Evolutionary conservation across 805 yeast species (phyloP).

Genomic region (Yarrowia alimentaria): DNA sequence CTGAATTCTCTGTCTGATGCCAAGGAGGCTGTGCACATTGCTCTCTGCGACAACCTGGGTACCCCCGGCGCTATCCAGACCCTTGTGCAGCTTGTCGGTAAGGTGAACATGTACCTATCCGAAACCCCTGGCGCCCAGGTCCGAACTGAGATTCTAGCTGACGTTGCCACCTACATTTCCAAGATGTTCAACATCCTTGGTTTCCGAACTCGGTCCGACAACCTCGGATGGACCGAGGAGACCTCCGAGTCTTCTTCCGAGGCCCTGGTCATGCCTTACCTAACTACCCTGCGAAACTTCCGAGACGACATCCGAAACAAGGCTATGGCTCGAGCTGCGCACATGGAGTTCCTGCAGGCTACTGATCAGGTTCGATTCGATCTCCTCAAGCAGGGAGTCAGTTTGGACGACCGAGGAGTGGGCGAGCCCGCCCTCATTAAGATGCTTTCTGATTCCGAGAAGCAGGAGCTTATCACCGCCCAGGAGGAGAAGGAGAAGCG

Average conservation of each 20-base stretch:
- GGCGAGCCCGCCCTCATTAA: conserved; percentile 81
- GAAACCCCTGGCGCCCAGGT: conserved; percentile 49
- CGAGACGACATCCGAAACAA: conserved; percentile 75
- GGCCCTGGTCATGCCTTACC: conserved; percentile 74
- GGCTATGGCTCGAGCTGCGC: conserved; percentile 62
- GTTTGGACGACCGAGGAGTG: conserved; percentile 82
- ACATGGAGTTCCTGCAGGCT: conserved; percentile 56
- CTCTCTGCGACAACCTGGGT: conserved; percentile 85
- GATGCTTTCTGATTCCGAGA: conserved; percentile 69
- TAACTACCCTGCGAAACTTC: conserved; percentile 71
- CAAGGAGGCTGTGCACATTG: conserved; percentile 62
- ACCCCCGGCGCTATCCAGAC: conserved; percentile 71
- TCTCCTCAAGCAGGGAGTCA: conserved; percentile 70
- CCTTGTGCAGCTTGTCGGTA: conserved; percentile 66
- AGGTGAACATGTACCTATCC: conserved; percentile 68
- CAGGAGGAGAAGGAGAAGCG: conserved; percentile 57
- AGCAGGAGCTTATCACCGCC: conserved; percentile 54
- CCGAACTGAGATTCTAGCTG: conserved; percentile 63
- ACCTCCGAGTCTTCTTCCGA: conserved; percentile 46
- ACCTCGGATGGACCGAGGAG: conserved; percentile 76
- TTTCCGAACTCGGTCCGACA: conserved; percentile 64
- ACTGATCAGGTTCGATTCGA: conserved; percentile 74
- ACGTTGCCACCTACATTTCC: conserved; percentile 66
- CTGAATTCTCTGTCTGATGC: conserved; percentile 50
- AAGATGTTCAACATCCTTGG: conserved; percentile 72